phyloP scores from a whole-genome alignment of 768 basidiomycete genomes.

The Russula earlei region DNA sequence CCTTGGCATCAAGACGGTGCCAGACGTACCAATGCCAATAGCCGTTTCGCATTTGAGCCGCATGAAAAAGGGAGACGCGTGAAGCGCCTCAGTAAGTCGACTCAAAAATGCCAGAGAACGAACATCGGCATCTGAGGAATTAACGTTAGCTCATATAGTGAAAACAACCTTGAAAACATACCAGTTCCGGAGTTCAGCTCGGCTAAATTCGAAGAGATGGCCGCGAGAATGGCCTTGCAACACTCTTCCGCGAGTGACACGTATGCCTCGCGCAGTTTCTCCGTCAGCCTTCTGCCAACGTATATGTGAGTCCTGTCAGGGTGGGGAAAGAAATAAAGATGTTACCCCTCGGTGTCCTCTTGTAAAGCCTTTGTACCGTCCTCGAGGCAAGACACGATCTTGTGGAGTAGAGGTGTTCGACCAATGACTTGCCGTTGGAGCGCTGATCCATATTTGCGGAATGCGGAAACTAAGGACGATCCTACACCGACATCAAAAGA shows the following conservation, averaged over 20 bases:
- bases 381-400: slow-evolving; percentile 50
- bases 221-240: slow-evolving; percentile 3
- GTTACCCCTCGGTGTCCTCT: slow-evolving; percentile 38
- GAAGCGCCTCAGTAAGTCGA: slow-evolving; percentile 16
- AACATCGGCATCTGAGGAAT: slow-evolving; percentile 3
- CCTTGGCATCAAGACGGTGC: neutral
- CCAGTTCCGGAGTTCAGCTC: slow-evolving; percentile 6
- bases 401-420: slow-evolving; percentile 52
- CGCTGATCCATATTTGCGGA: slow-evolving; percentile 52
- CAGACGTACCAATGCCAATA: slow-evolving; percentile 6
- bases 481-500: slow-evolving; percentile 32
- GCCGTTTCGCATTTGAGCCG: neutral
- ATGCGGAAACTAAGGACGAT: slow-evolving; percentile 34
- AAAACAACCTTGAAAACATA: neutral
- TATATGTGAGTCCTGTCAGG: slow-evolving; percentile 29
- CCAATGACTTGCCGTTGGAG: slow-evolving; percentile 56
- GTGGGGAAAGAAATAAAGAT: neutral
- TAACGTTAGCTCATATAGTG: neutral
- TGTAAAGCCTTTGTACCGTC: slow-evolving; percentile 47
- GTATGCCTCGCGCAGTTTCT: slow-evolving; percentile 32
- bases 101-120: slow-evolving; percentile 17
- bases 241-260: slow-evolving; percentile 8
- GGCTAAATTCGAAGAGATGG: slow-evolving; percentile 2
- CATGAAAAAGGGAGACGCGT: slow-evolving; percentile 12
- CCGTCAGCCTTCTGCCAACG: slow-evolving; percentile 45